Conservation (phyloP, 108 stramenopile species). For the Nitzschia palea region DNA sequence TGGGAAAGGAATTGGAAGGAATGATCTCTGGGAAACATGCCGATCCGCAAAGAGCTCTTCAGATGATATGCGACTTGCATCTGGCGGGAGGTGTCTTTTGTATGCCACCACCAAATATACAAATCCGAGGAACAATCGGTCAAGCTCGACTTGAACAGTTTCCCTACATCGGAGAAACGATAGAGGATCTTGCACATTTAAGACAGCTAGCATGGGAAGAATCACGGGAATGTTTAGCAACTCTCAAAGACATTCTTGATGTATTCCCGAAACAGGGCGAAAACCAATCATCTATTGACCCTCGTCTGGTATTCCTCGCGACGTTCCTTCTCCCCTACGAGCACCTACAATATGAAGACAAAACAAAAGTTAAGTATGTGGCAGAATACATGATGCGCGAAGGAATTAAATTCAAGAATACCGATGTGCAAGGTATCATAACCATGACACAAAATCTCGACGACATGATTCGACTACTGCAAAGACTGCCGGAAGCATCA, state of each 20-base stretch:
- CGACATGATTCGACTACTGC: constrained; percentile 53
- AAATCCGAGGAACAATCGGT: constrained; percentile 31
- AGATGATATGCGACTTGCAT: constrained; percentile 65
- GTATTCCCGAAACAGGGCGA: neutral
- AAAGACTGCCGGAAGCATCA: neutral
- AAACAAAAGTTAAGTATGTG: constrained; percentile 48
- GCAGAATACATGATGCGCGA: constrained; percentile 76
- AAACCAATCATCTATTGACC: constrained; percentile 27
- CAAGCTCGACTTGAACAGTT: constrained; percentile 11
- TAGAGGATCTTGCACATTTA: constrained; percentile 14
- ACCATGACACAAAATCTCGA: constrained; percentile 55
- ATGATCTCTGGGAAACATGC: constrained; percentile 82
- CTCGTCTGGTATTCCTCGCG: constrained; percentile 61
- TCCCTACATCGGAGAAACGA: constrained; percentile 10
- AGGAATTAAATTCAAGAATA: constrained; percentile 74
- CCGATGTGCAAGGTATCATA: constrained; percentile 52
- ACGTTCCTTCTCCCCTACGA: constrained; percentile 67
- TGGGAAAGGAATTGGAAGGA: constrained; percentile 89
- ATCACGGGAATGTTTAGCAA: constrained; percentile 21
- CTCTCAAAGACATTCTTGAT: constrained; percentile 11
- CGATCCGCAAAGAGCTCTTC: constrained; percentile 57
- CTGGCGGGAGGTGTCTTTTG: constrained; percentile 71
- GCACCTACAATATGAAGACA: constrained; percentile 56
- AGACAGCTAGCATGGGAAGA: constrained; percentile 48
- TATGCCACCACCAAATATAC: constrained; percentile 34